phyloP scores from a whole-genome alignment of 805 yeast species.

The Suhomyces prunicola region DNA sequence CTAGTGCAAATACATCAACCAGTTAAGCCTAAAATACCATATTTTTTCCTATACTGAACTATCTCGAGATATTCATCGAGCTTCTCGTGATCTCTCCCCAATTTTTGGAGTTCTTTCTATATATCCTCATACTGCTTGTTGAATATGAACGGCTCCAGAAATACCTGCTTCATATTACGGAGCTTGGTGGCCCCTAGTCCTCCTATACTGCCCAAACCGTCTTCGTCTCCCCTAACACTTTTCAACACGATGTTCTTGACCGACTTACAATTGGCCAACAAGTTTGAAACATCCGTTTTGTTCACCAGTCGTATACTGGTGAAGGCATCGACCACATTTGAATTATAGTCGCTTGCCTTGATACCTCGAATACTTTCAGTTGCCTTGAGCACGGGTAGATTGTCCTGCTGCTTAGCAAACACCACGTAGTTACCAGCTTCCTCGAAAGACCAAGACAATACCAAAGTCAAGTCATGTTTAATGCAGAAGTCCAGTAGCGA shows the following conservation, averaged over 20 bases:
- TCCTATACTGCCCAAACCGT: slow-evolving; percentile 30
- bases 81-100: not conserved
- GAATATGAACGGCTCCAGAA: slow-evolving; percentile 51
- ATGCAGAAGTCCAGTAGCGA: slow-evolving; percentile 47
- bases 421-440: slow-evolving; percentile 45
- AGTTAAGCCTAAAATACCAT: not conserved
- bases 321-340: slow-evolving; percentile 42
- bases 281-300: slow-evolving; percentile 52
- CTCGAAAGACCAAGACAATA: slow-evolving; percentile 53
- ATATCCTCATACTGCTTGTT: slow-evolving; percentile 22
- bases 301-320: slow-evolving; percentile 48
- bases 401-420: slow-evolving; percentile 35
- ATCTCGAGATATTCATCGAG: not conserved
- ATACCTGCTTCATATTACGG: slow-evolving; percentile 34
- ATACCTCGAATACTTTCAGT: slow-evolving; percentile 40
- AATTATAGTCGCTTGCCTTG: slow-evolving; percentile 42
- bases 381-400: slow-evolving; percentile 24
- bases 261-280: slow-evolving; percentile 48
- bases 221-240: slow-evolving; percentile 18
- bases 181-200: slow-evolving; percentile 52
- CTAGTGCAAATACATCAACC: too few relatives aligned
- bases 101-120: not conserved
- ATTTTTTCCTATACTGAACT: not conserved
- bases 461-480: slow-evolving; percentile 46
- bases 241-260: slow-evolving; percentile 38